Evolutionary conservation across 1,284 basidiomycete genomes (phyloP).

Genomic region (Schizophyllum amplum): DNA sequence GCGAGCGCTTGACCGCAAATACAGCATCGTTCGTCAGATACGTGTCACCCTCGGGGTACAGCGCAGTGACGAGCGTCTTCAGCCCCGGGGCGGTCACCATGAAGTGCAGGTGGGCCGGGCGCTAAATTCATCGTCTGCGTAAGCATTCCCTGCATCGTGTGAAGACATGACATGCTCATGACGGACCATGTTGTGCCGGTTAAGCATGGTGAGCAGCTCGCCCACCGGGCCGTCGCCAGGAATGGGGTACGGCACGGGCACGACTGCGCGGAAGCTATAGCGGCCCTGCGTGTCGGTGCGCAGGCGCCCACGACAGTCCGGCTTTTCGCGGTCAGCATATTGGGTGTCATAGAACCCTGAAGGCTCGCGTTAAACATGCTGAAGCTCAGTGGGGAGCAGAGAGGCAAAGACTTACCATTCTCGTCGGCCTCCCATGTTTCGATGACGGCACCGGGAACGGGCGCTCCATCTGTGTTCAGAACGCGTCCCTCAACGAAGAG

Average conservation of each 20-base stretch:
- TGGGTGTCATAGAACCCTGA: conserved; percentile 49
- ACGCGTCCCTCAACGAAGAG: conserved; percentile 75
- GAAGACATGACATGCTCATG: neutral
- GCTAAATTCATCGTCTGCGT: conserved; percentile 18
- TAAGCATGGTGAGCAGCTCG: conserved; percentile 28
- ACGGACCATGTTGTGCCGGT: conserved; percentile 67
- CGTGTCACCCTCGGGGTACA: conserved; percentile 67
- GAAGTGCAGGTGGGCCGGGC: conserved; percentile 77
- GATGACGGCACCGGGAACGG: conserved; percentile 57
- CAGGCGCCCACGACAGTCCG: conserved; percentile 76
- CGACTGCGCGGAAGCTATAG: conserved; percentile 69
- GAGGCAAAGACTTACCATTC: conserved; percentile 13
- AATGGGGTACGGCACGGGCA: conserved; percentile 76
- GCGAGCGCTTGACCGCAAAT: conserved; percentile 70
- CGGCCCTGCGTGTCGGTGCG: conserved; percentile 54
- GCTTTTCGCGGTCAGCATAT: conserved; percentile 48
- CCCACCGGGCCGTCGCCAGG: conserved; percentile 76
- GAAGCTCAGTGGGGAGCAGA: no score
- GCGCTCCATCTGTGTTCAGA: conserved; percentile 56
- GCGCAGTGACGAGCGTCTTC: conserved; percentile 63
- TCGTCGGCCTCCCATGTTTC: conserved; percentile 88
- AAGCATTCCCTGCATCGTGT: neutral
- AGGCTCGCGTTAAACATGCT: no score
- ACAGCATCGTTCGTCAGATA: conserved; percentile 66
- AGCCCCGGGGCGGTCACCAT: conserved; percentile 62